Evolutionary conservation across 139 green algal genomes (phyloP).

Genomic region (Tetradesmus lagerheimii): DNA sequence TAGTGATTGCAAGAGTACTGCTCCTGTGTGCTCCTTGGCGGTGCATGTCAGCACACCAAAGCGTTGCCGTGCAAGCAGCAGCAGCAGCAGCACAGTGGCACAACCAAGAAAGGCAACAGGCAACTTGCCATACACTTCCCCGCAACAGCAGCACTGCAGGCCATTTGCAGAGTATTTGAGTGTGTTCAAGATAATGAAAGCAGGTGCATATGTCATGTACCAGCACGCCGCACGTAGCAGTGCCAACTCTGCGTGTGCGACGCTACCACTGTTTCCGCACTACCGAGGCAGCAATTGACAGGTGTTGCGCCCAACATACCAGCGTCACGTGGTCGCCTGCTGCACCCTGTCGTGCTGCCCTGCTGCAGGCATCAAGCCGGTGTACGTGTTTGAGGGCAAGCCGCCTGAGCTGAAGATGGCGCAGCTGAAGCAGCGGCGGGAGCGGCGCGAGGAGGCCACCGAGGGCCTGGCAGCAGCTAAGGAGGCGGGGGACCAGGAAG

Average conservation of each 20-base stretch:
- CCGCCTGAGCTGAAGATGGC: conserved; percentile 92
- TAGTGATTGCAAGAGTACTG: no score
- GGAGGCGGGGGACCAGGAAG: conserved; percentile 87
- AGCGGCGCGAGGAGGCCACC: conserved; percentile 62
- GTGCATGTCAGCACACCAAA: background rate
- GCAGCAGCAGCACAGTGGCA: background rate
- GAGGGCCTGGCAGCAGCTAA: conserved; percentile 76
- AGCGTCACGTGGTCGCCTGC: no score
- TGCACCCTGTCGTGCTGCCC: background rate
- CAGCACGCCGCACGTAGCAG: background rate
- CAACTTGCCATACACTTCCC: background rate
- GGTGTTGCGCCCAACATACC: background rate
- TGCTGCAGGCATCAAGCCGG: conserved; percentile 87
- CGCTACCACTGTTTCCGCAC: background rate
- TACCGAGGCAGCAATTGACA: no score
- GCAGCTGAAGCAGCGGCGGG: conserved; percentile 80
- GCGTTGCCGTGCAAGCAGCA: background rate
- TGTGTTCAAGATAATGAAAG: no score
- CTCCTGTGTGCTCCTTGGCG: no score
- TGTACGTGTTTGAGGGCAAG: conserved; percentile 99
- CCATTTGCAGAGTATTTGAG: no score
- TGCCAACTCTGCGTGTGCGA: background rate
- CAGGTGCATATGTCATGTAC: no score
- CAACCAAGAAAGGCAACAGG: no score
- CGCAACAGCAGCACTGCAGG: background rate